A percentile compares a stretch with the other conserved stretches of the same genome.
Evolutionary conservation across 441 rosid genomes (phyloP).

Genomic region (Populus hybrid): DNA sequence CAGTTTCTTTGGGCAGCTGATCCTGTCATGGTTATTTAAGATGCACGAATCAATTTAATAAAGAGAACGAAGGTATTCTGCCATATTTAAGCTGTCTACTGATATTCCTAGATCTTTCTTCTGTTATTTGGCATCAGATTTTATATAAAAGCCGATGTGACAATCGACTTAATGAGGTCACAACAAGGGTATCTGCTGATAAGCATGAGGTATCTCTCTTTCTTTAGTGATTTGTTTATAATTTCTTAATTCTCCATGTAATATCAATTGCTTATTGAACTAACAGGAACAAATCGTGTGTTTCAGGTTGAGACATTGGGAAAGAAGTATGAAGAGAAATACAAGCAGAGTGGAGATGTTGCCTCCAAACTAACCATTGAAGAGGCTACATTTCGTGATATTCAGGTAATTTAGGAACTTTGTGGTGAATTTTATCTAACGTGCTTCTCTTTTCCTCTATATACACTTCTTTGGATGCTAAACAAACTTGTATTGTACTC

Average conservation of each 20-base stretch:
- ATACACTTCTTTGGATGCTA: background rate
- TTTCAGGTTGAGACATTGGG: constrained; percentile 76
- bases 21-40: no score
- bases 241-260: constrained; percentile 14
- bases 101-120: constrained; percentile 13
- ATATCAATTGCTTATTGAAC: constrained; percentile 21
- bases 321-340: constrained; percentile 90
- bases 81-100: constrained; percentile 4
- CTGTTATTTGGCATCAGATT: constrained; percentile 47
- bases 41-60: background rate
- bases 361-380: constrained; percentile 89
- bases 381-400: no score
- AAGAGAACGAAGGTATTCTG: background rate
- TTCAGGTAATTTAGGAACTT: constrained; percentile 49
- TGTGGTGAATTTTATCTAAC: background rate
- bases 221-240: constrained; percentile 5
- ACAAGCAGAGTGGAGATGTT: constrained; percentile 85
- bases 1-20: no score
- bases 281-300: constrained; percentile 14
- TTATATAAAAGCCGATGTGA: constrained; percentile 98
- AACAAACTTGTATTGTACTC: constrained; percentile 9
- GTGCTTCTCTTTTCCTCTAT: background rate
- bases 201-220: constrained; percentile 67
- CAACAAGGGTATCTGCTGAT: constrained; percentile 72
- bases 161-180: constrained; percentile 90